Base-by-base conservation (phyloP, 1,284 basidiomycete genomes). In the Heterobasidion parviporum region DNA sequence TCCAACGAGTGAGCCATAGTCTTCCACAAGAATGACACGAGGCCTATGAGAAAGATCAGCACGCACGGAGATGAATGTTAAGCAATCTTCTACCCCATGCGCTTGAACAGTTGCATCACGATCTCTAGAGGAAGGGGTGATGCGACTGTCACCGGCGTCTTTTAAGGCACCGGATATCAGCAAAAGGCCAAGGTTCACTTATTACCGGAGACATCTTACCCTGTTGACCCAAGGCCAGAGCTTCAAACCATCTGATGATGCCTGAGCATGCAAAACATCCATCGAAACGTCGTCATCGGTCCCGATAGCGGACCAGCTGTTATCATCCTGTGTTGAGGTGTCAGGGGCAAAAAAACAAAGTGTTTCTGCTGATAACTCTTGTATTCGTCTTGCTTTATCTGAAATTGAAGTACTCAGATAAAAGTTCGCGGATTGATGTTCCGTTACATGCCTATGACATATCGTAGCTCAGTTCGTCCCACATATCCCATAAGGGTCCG, bases 101-200 rank as follows among this genome's bases (percentile, higher is more conserved):
- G 82, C 65, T 94, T 91, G 77, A 98, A 98, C 33, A 98, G 73
- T 67, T 97, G 92, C 87, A 98, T 93, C 10, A 96, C 94, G 56
- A 98, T 95, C 70, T 99, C 96, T 45, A 99, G 75, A 1, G 94
- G 93, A 59, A 98, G 82, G 62, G 90, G 89, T 1, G 94, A 89
- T n/a, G 92, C 89, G 2, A 98, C 95, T 0, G 89, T 92, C 58
- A 99, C 79, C 1, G 95, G 94, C 0, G 92, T 96, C 89, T 97
- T 64, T 48, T 41, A 43, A 53, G 36, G 12, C 54, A 55, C 44
- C 51, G n/a, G 61, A 53, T 6, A 47, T 45, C n/a, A 35, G 35
- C 47, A 15, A 35, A 43, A 9, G 12, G n/a, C 32, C 7, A 44
- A 44, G 26, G 50, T 20, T 41, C 16, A 1, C 43, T 26, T 26